Base-by-base conservation (phyloP, 2,329 filamentous ascomycete genomes). In the Botrytis galanthina region DNA sequence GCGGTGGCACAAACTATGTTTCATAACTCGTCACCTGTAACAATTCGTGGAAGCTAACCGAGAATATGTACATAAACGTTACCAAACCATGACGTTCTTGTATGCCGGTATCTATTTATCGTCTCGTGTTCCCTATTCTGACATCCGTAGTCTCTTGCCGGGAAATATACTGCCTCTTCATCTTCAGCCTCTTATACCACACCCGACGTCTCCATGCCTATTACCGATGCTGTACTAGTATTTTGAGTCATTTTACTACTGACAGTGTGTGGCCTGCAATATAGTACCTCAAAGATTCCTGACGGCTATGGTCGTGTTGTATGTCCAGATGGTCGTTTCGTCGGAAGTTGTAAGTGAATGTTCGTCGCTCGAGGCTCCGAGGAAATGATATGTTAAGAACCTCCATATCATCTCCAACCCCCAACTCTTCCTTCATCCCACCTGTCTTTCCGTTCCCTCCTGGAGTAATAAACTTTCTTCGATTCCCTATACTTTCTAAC, bases 401-500 rank as follows among this genome's bases (percentile, higher is more conserved):
- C 16, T 90, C 84, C 78, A 20, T 8, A 39, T 61, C 85, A 95
- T 80, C 95, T 89, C 96, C 96, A 98, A 0, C 96, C 96, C 18
- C 95, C 95, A 48, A 98, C 95, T 77, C 95, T 87, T 37, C 95
- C 94, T 83, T 98, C 95, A 81, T 98, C 96, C 96, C 96, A 98
- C 78, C 96, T 88, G 79, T 94, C 92, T 82, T 95, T 97, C 77
- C 93, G 89, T 84, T 98, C 96, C 80, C 91, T 90, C 73, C 96
- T 87, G 71, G 95, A 85, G 80, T 96, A 97, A 75, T 91, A 91
- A 73, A 92, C 84, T 78, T 92, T 92, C 80, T 91, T 93, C 16
- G 92, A 93, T 78, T 95, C 94, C 77, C 94, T 87, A 76, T 97
- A 92, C 78, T 92, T 85, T 79, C 91, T 87, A 32, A 97, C 89